phyloP scores from a whole-genome alignment of 176 grass and related monocot genomes.

The Triticum monococcum region DNA sequence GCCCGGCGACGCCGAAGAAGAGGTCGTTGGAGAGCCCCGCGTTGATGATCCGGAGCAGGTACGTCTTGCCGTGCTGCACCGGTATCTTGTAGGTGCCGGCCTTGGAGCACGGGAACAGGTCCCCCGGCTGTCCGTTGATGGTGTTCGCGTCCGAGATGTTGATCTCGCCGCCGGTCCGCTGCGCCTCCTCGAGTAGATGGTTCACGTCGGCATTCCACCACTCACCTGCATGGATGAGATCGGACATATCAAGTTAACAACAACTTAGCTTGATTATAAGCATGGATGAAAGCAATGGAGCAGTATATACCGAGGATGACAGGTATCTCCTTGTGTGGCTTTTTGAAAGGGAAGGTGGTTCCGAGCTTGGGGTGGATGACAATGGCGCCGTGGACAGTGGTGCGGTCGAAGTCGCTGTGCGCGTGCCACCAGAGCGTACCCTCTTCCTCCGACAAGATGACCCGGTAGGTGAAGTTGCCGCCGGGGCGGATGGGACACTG shows the following conservation, averaged over 20 bases:
- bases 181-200: background rate
- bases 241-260: background rate
- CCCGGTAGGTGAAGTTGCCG: conserved; percentile 40
- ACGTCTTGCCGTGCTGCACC: conserved; percentile 19
- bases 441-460: conserved; percentile 48
- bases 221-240: background rate
- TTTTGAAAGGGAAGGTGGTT: conserved; percentile 33
- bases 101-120: conserved; percentile 7
- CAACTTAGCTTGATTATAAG: background rate
- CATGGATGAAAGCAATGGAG: too few species aligned
- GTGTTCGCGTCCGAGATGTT: conserved; percentile 27
- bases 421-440: conserved; percentile 73
- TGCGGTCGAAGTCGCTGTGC: conserved; percentile 49
- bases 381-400: conserved; percentile 65
- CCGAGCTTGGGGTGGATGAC: conserved; percentile 50
- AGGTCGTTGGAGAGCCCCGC: conserved; percentile 50
- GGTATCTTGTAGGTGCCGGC: conserved; percentile 18
- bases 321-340: conserved; percentile 49
- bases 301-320: conserved; percentile 41
- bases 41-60: conserved; percentile 50
- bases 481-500: conserved; percentile 25
- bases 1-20: conserved; percentile 44
- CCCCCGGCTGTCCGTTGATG: conserved; percentile 44
- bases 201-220: conserved; percentile 37
- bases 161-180: conserved; percentile 20